Evolutionary conservation across 1,284 basidiomycete genomes (phyloP).

Genomic region (Trametes hirsuta): DNA sequence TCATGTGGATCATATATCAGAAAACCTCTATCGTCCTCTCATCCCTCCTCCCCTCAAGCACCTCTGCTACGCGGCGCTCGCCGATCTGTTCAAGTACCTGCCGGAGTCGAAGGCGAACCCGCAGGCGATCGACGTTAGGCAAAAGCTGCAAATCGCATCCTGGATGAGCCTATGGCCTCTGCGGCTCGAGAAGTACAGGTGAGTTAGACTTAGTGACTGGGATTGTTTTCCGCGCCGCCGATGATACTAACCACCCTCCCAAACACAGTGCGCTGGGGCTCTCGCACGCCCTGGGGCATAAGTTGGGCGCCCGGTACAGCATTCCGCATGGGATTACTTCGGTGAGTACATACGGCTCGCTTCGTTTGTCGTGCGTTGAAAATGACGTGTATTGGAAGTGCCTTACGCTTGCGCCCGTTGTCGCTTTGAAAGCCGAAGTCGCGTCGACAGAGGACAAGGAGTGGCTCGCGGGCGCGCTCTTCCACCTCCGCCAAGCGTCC

Average conservation of each 20-base stretch:
- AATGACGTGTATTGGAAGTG: conserved; percentile 49
- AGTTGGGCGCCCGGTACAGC: conserved; percentile 73
- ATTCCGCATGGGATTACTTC: conserved; percentile 87
- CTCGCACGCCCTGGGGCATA: conserved; percentile 76
- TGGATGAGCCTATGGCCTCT: conserved; percentile 83
- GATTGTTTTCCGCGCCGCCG: too few species aligned
- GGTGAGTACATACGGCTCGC: conserved; percentile 40
- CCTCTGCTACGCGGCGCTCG: conserved; percentile 67
- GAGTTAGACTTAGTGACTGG: neutral
- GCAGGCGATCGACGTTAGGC: conserved; percentile 57
- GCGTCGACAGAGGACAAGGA: conserved; percentile 62
- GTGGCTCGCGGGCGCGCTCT: conserved; percentile 55
- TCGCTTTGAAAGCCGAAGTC: conserved; percentile 58
- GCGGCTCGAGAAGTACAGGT: conserved; percentile 59
- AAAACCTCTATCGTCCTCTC: conserved; percentile 67
- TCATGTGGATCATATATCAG: conserved; percentile 37
- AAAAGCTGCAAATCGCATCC: conserved; percentile 73
- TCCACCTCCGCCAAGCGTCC: conserved; percentile 58
- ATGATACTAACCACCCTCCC: neutral
- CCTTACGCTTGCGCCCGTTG: conserved; percentile 70
- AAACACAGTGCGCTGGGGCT: conserved; percentile 64
- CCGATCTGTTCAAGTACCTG: conserved; percentile 76
- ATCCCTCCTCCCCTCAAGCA: conserved; percentile 63
- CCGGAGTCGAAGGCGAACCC: conserved; percentile 66
- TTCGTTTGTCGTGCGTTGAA: neutral